Base-by-base conservation (phyloP, 345 rosid genomes). In the Microthlaspi erraticum region DNA sequence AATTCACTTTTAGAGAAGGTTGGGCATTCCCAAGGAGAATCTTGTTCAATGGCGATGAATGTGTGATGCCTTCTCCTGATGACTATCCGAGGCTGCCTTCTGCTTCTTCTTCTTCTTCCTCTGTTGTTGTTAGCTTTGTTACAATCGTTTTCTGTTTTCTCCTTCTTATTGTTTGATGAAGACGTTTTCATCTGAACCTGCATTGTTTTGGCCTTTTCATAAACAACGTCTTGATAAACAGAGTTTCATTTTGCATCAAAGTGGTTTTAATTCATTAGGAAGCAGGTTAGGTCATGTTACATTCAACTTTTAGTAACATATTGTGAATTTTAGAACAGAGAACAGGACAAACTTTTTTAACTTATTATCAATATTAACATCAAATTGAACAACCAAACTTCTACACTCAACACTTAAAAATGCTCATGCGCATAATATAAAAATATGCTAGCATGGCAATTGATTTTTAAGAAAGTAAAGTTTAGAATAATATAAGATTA, bases 1-100 rank as follows among this genome's bases (percentile, higher is more conserved):
- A 45, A 5, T 90, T 90, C 68, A 88, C 82, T 34, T 86, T 93
- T 49, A 66, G 80, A 39, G 85, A 81, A 76, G 98, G 97, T 16
- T 93, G 98, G 97, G 89, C 81, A 39, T 90, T 93, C 11, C 98
- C 97, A 0, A 78, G 93, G 71, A 88, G 88, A 58, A 81, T 90
- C 59, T 65, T 82, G 38, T 93, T 90, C 49, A 84, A 93, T 60
- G 98, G 98, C 1, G 96, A 90, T 78, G 90, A 88, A 56, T 93
- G 98, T 66, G 94, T 90, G 4, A 88, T 93, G 97, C 97, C 98
- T 6, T 80, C 76, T 23, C 96, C 93, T 0, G 96, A 87, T 64
- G 78, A 83, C 11, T 93, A 81, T 57, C 97, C 97, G 0, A 76
- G 71, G 52, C 83, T 90, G 3, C 98, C 98, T 9, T 26, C 32